phyloP scores from a whole-genome alignment of 2,329 filamentous ascomycete genomes.

The Aaosphaeria pasadenensis region DNA sequence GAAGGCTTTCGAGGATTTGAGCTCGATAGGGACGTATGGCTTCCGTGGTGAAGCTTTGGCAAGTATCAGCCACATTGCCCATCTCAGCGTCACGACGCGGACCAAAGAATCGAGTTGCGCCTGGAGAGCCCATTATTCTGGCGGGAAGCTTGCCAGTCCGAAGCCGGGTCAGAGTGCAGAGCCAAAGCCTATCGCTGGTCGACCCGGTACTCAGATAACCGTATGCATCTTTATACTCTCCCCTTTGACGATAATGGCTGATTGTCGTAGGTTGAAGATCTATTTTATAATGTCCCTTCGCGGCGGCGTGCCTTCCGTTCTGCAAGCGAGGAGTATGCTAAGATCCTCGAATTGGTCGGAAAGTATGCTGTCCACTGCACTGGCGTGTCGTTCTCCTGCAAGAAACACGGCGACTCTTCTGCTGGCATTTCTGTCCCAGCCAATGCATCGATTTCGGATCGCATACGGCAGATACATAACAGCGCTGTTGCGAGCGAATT shows the following conservation, averaged over 20 bases:
- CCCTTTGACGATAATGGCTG: neutral
- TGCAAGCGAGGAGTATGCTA: conserved; percentile 90
- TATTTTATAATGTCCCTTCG: conserved; percentile 95
- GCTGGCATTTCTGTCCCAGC: conserved; percentile 77
- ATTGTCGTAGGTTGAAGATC: conserved; percentile 68
- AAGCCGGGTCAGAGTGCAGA: conserved; percentile 87
- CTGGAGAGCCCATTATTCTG: conserved; percentile 84
- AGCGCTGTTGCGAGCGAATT: conserved; percentile 83
- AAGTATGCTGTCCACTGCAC: conserved; percentile 89
- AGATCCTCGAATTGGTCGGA: conserved; percentile 92
- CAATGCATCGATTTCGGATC: conserved; percentile 69
- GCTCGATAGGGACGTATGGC: conserved; percentile 90
- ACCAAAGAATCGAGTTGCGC: conserved; percentile 84
- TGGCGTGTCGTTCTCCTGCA: conserved; percentile 92
- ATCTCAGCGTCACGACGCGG: conserved; percentile 91
- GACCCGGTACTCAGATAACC: conserved; percentile 88
- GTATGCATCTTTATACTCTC: conserved; percentile 40
- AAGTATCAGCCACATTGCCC: conserved; percentile 97
- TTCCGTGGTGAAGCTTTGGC: conserved; percentile 95
- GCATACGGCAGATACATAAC: conserved; percentile 88
- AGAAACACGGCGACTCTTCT: conserved; percentile 87
- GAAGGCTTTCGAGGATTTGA: conserved; percentile 87
- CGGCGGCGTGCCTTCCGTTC: conserved; percentile 87
- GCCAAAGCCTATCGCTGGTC: conserved; percentile 82
- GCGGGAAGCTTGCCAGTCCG: conserved; percentile 74